Percentiles rank a stretch among this genome's conserved stretches.
phyloP scores from a whole-genome alignment of 2,329 filamentous ascomycete genomes.

The Xylaria sp. region DNA sequence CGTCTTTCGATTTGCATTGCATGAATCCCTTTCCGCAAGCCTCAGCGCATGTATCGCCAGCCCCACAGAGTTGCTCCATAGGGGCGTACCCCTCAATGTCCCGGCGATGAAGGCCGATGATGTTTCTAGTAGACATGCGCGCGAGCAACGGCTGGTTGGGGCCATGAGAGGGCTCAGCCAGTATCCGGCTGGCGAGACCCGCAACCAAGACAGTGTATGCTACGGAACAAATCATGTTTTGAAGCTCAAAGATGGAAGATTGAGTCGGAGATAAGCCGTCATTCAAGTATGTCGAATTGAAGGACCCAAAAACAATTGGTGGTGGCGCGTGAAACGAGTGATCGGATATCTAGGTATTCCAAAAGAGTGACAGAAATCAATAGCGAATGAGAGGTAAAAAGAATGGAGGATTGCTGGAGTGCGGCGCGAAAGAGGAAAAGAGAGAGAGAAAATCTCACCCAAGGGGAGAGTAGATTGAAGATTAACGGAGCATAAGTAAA shows the following conservation, averaged over 20 bases:
- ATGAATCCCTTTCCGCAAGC: constrained; percentile 50
- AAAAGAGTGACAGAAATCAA: constrained; percentile 21
- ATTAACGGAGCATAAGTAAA: constrained; percentile 8
- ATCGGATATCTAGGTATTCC: constrained; percentile 5
- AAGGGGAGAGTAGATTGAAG: neutral
- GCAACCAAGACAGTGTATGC: constrained; percentile 40
- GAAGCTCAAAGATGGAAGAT: neutral
- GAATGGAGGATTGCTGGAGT: neutral
- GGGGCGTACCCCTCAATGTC: constrained; percentile 44
- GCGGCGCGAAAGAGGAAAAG: too few species aligned
- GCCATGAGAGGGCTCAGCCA: constrained; percentile 42
- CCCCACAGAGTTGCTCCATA: constrained; percentile 45
- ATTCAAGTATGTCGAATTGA: constrained; percentile 10
- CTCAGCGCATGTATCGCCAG: constrained; percentile 47
- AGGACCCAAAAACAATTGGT: neutral
- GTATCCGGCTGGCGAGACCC: constrained; percentile 42
- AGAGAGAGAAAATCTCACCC: constrained; percentile 17
- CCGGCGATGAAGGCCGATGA: constrained; percentile 44
- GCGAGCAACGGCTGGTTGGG: constrained; percentile 44
- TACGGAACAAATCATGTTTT: constrained; percentile 40
- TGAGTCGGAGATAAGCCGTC: neutral
- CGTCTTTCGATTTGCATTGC: constrained; percentile 52
- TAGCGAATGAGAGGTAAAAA: constrained; percentile 4
- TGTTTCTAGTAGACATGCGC: constrained; percentile 44
- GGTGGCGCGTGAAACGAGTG: constrained; percentile 19